These are phyloP conservation scores for Dendryphion nanum DNA, from an alignment of 2,329 filamentous ascomycete genomes.

Conservation along the genomic window DNA sequence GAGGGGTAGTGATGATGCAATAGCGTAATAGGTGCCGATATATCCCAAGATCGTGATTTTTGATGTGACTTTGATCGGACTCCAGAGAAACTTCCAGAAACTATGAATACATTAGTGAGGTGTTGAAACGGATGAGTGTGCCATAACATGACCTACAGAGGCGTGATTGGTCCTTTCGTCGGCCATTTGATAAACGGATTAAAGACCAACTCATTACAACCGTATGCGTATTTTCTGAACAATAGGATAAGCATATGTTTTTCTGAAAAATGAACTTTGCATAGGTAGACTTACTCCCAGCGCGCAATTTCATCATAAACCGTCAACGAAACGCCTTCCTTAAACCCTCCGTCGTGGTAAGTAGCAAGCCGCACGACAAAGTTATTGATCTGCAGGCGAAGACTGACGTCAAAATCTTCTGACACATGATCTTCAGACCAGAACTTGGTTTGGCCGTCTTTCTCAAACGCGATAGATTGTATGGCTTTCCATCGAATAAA, in stretches of 20 bases:
- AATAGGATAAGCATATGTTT: too few species aligned
- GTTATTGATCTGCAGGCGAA: constrained; percentile 66
- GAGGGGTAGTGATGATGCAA: constrained; percentile 63
- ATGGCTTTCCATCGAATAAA: constrained; percentile 67
- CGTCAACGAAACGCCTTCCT: constrained; percentile 69
- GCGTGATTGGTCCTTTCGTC: constrained; percentile 61
- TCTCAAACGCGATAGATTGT: constrained; percentile 52
- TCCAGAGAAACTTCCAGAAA: constrained; percentile 59
- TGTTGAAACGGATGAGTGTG: background rate
- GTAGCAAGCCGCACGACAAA: constrained; percentile 67
- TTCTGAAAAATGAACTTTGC: too few species aligned
- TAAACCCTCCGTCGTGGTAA: constrained; percentile 67
- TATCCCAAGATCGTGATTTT: constrained; percentile 70
- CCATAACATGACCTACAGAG: constrained; percentile 40
- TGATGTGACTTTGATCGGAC: constrained; percentile 60
- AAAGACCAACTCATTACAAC: constrained; percentile 67
- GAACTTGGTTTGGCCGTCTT: constrained; percentile 62
- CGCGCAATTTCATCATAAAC: constrained; percentile 69
- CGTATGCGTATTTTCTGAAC: constrained; percentile 71
- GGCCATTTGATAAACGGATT: constrained; percentile 62
- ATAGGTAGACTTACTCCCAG: too few species aligned
- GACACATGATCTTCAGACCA: constrained; percentile 75
- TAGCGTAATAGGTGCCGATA: constrained; percentile 68
- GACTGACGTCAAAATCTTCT: constrained; percentile 72
- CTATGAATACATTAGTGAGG: background rate